Base-by-base conservation (phyloP, 2,329 filamentous ascomycete species). In the Phyllosticta citriasiana region DNA sequence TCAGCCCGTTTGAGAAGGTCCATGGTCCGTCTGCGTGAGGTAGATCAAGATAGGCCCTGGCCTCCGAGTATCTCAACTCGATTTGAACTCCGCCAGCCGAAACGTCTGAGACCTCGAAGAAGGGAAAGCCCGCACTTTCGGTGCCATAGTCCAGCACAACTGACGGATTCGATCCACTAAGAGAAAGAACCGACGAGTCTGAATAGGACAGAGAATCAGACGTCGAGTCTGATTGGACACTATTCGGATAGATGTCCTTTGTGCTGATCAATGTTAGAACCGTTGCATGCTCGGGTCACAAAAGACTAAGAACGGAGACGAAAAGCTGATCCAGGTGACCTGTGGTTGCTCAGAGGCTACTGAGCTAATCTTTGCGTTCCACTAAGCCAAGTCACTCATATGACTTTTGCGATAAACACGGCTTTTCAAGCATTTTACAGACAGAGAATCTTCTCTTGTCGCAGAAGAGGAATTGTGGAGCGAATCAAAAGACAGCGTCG, bases 41-140 rank as follows among this genome's bases (percentile, higher is more conserved):
- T 2, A 67, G 56, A 1, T 66, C 55, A 4, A 76, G 64, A 0
- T 67, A 70, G 25, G 63, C 59, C 24, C 69, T 73, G 19, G 69
- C 66, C 63, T 76, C 74, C 0, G 69, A 65, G 59, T 75, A 75
- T 57, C 72, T 74, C 24, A 73, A 64, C 61, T 75, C 73, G 40
- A 75, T 66, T 63, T 76, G 73, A 0, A 67, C 67, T 7, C 63
- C 64, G 19, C 60, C 63, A 4, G 51, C n/a, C 7, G 51, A 22
- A n/a, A 72, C 33, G 7, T 63, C 55, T 12, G 61, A 53, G 2
- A 75, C 66, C 1, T 70, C 66, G 56, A 76, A 70, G 53, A 71
- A 68, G 3, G 74, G 72, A 55, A 69, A 69, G 1, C 72, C 74
- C 53, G 68, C 72, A 7, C 70, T 65, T 57, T 75, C 72, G 8